A percentile compares a stretch with the other conserved stretches of the same genome.
phyloP scores from a whole-genome alignment of 805 yeast genomes.

The Candida verbasci region DNA sequence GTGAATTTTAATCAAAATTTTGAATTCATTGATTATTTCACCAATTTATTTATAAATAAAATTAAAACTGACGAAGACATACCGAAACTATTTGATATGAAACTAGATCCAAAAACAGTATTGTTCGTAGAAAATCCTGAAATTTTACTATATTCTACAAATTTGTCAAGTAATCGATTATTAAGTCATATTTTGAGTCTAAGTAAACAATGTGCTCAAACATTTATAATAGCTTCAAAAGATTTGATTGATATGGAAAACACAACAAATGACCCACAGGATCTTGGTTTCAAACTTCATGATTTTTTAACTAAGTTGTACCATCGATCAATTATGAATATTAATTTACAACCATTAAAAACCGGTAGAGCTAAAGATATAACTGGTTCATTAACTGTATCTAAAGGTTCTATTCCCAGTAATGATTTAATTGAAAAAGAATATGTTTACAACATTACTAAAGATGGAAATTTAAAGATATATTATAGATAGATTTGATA shows the following conservation, averaged over 20 bases:
- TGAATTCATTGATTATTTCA: slow-evolving; percentile 43
- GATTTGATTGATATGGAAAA: slow-evolving; percentile 27
- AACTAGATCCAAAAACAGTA: slow-evolving; percentile 14
- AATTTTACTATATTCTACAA: slow-evolving; percentile 40
- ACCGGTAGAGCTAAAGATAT: slow-evolving; percentile 84
- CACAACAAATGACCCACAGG: slow-evolving; percentile 13
- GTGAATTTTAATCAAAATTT: slow-evolving; percentile 22
- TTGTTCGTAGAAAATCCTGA: slow-evolving; percentile 48
- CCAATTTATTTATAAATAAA: slow-evolving; percentile 37
- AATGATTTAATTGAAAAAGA: slow-evolving; percentile 50
- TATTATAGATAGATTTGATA: slow-evolving; percentile 36
- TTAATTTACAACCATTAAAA: slow-evolving; percentile 61
- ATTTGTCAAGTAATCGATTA: slow-evolving; percentile 30
- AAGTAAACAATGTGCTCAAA: slow-evolving; percentile 24
- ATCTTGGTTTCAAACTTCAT: slow-evolving; percentile 39
- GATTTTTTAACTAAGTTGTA: slow-evolving; percentile 45
- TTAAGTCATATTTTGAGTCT: slow-evolving; percentile 29
- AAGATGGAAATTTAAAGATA: slow-evolving; percentile 47
- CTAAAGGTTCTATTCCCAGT: slow-evolving; percentile 48
- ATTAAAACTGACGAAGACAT: slow-evolving; percentile 18
- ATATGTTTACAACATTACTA: slow-evolving; percentile 54
- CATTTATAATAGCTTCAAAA: slow-evolving; percentile 34
- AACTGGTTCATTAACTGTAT: slow-evolving; percentile 64
- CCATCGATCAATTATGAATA: slow-evolving; percentile 47
- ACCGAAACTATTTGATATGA: slow-evolving; percentile 5